Evolutionary conservation across 2,329 filamentous ascomycete genomes (phyloP), one percentile per base, ranked within the genome.

Genomic region (Neurospora sp.): DNA sequence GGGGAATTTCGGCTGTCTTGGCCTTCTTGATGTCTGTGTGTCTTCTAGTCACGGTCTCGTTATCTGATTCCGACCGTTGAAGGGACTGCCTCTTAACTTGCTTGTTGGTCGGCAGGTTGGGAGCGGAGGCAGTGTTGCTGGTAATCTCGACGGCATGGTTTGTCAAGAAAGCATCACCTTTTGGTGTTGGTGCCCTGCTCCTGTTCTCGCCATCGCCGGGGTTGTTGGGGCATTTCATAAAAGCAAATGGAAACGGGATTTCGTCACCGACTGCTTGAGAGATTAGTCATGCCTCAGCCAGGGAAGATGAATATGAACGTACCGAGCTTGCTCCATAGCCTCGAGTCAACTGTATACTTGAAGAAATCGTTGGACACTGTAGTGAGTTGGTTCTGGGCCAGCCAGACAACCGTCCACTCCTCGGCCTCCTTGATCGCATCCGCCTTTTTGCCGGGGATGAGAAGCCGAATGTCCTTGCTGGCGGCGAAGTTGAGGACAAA

Each of bases 401-500:
- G 70, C 71, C 71, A 72, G 39, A 17, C 36, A 13, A 72, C 72
- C 13, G 73, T 73, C 72, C 72, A 75, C 40, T 75, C 72, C 71
- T 76, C 75, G 23, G 75, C 74, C 7, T 70, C 71, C 69, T 76
- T 76, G 67, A 75, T 73, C 17, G 72, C 73, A 17, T 72, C 70
- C 4, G 74, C 71, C 68, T 76, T 76, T n/a, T 73, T 70, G 3
- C 75, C 75, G 1, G 75, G 75, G 10, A 76, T 67, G 13, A 75
- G 72, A 6, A 76, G 75, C 10, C 68, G 68, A 7, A 73, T 73
- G 39, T 75, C 68, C 46, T 67, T 69, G 69, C 72, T 76, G 40
- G 75, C 72, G 38, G 75, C 73, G 67, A 72, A 76, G 68, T 75
- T 76, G 66, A 76, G 66, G 17, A 76, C 71, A 67, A 76, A 76